Evolutionary conservation across 2,329 filamentous ascomycete genomes (phyloP), one percentile per base, ranked within the genome.

Genomic region (Monosporascus sp.): DNA sequence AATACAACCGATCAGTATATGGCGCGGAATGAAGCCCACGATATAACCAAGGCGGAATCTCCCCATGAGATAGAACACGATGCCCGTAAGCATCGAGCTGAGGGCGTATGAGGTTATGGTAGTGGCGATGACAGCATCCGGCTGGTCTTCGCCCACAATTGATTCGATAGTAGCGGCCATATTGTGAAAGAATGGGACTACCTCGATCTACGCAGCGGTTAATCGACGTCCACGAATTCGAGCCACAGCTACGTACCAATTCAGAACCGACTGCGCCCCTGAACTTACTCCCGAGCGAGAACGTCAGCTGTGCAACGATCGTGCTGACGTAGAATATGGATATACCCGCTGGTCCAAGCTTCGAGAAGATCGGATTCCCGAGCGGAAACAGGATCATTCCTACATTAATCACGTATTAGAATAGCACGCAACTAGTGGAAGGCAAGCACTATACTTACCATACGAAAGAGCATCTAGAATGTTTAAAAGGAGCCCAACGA

Each of bases 301-400:
- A 97, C 17, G 90, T 88, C 49, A 99, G 71, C 68, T 99, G 94
- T 0, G 94, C 89, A 41, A 97, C 82, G 58, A 99, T 96, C 53
- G 92, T 97, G 77, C 92, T 97, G 61, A 99, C 89, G 69, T 97
- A 99, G 74, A 97, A 99, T 72, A 99, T 97, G 1, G 94, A 96
- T 52, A 99, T 96, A 24, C 94, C 94, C 52, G 96, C 93, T 1
- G 93, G 87, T 2, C 93, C 94, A 6, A 97, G 82, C 57, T 87
- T 81, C 27, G 87, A 83, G 68, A 99, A 99, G 20, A 96, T 81
- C 7, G 89, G 84, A 57, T 89, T 88, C 6, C 93, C 92, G 0
- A 99, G 78, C 0, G 94, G 94, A 60, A 99, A 99, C 14, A 99
- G 74, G 63, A 97, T 96, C 88, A 96, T 94, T 62, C 89, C 84